A percentile compares a stretch with the other conserved stretches of the same genome.
phyloP scores from a whole-genome alignment of 208 protist genomes.

The Trypanosoma congolense region DNA sequence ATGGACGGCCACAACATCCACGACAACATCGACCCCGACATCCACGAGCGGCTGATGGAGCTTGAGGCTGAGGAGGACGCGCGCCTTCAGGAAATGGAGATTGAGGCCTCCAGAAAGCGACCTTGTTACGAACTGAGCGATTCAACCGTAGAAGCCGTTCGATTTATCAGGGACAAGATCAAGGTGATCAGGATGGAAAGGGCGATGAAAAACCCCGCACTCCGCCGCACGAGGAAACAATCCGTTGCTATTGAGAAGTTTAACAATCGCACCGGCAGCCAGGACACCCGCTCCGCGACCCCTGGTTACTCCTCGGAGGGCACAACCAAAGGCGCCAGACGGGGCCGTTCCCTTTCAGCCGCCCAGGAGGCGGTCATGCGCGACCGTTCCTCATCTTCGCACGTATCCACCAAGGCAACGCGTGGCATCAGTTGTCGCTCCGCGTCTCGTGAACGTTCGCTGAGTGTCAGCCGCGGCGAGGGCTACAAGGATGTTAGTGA shows the following conservation, averaged over 20 bases:
- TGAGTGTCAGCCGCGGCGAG: slow-evolving; percentile 78
- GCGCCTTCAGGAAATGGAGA: slow-evolving; percentile 88
- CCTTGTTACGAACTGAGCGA: slow-evolving; percentile 57
- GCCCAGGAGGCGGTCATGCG: slow-evolving; percentile 75
- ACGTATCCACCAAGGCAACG: slow-evolving; percentile 79
- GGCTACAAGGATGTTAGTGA: slow-evolving; percentile 86
- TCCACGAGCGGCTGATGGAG: slow-evolving; percentile 89
- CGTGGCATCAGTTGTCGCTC: slow-evolving; percentile 73
- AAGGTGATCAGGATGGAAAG: slow-evolving; percentile 88
- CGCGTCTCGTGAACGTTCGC: slow-evolving; percentile 56
- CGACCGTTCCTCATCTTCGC: slow-evolving; percentile 71
- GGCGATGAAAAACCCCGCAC: slow-evolving; percentile 85
- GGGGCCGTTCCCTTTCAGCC: slow-evolving; percentile 74
- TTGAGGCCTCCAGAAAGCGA: slow-evolving; percentile 86
- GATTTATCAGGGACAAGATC: slow-evolving; percentile 88
- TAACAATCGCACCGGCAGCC: slow-evolving; percentile 84
- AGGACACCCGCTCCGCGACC: slow-evolving; percentile 45
- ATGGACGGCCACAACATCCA: slow-evolving; percentile 99
- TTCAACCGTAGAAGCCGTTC: slow-evolving; percentile 69
- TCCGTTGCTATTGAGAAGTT: slow-evolving; percentile 72
- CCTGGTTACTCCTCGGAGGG: slow-evolving; percentile 15
- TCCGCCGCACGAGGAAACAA: slow-evolving; percentile 79
- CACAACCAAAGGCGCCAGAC: slow-evolving; percentile 33
- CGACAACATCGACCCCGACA: slow-evolving; percentile 99
- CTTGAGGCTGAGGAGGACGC: slow-evolving; percentile 92